Base-by-base conservation (phyloP, 257 asterid species). In the Petunia axillaris region DNA sequence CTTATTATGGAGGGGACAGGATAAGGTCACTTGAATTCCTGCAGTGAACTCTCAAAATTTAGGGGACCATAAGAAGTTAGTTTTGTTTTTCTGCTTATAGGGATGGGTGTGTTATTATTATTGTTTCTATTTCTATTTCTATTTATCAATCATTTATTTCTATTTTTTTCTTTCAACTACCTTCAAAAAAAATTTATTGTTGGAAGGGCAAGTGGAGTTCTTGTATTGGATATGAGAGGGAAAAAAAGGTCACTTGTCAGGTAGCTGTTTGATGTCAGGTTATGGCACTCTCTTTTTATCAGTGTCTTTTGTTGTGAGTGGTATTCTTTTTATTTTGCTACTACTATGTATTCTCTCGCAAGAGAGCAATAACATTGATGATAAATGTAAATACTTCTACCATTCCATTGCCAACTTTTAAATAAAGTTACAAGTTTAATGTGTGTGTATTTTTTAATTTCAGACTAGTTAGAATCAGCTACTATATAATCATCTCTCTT, bases 1-100 rank as follows among this genome's bases (percentile, higher is more conserved):
- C 81, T 54, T 79, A 67, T 81, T 75, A 75, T 79, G 83, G 73
- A 78, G 71, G 85, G 73, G 83, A 83, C 87, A 81, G 54, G 89
- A 86, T 78, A 81, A 83, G 87, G 82, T 80, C 75, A 83, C 84
- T 79, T 84, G 85, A 77, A 81, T 86, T 81, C 66, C 36, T 78
- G 59, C 83, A 64, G 60, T 83, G 25, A 83, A 75, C 80, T 50
- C 75, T 81, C 81, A 78, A 75, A 76, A 60, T n/a, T 15, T 60
- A 40, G 37, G 81, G 81, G 81, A 36, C 84, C 75, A 62, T 70
- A 52, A 54, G 37, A 44, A 15, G 14, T n/a, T 52, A 60, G n/a
- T 5, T 25, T 50, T 79, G 59, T n/a, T 68, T 52, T 41, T 52
- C 58, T 35, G 16, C 75, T 58, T 58, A 25, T 25, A 43, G 84